Percentiles rank a stretch among this genome's conserved stretches.
These are phyloP conservation scores for Cudoniella acicularis DNA, from an alignment of 495 filamentous ascomycete genomes.

Conservation along the genomic window DNA sequence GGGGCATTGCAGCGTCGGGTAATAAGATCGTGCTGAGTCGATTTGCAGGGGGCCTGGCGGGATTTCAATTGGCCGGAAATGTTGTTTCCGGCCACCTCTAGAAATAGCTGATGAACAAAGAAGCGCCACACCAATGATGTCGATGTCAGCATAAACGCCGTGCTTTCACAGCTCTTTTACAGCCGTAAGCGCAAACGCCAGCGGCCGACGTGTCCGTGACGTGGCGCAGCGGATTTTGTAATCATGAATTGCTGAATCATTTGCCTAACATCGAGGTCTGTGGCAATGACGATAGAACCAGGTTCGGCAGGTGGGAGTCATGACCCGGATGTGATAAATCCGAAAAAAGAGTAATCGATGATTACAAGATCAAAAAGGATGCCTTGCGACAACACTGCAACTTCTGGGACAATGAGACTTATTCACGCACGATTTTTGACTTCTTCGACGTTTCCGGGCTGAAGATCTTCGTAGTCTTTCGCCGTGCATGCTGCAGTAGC, in stretches of 20 bases:
- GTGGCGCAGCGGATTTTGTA: not conserved
- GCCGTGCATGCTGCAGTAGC: too few species aligned
- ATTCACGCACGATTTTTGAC: too few species aligned
- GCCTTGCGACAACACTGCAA: too few species aligned
- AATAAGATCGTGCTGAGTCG: not conserved
- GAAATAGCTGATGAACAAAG: not conserved
- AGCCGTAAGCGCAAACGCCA: not conserved
- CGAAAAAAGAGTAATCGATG: too few species aligned
- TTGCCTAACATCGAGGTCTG: too few species aligned
- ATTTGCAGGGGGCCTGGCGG: not conserved
- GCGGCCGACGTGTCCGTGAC: not conserved
- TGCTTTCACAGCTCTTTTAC: not conserved
- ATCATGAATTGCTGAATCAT: not conserved
- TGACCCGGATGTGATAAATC: too few species aligned
- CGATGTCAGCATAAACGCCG: not conserved
- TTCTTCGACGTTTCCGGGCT: too few species aligned
- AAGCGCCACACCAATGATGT: not conserved
- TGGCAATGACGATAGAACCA: too few species aligned
- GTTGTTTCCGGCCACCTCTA: not conserved
- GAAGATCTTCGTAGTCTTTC: too few species aligned
- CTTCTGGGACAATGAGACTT: too few species aligned
- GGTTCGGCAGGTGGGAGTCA: too few species aligned
- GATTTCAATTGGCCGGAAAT: not conserved
- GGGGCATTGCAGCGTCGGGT: not conserved
- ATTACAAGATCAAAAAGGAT: too few species aligned